Conservation (phyloP, 805 yeast species). For the Citeromyces matritensis region DNA sequence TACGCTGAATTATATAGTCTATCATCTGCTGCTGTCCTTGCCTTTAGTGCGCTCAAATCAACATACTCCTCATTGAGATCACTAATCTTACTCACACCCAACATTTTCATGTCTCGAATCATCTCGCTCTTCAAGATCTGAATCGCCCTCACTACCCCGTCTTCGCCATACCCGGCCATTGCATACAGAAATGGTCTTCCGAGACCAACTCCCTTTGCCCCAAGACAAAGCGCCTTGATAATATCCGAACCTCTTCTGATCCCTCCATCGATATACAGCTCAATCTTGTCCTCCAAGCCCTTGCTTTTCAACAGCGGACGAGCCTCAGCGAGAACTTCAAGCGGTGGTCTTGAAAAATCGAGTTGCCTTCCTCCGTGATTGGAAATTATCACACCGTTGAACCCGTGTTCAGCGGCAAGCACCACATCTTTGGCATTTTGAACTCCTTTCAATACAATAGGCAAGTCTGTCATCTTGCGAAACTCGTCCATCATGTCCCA, state of each 20-base stretch:
- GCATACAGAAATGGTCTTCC: conserved; percentile 73
- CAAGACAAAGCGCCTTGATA: conserved; percentile 62
- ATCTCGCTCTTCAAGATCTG: conserved; percentile 43
- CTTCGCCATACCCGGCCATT: conserved; percentile 64
- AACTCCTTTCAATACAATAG: conserved; percentile 43
- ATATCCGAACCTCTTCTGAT: conserved; percentile 65
- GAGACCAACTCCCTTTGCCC: conserved; percentile 52
- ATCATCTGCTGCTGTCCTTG: conserved; percentile 3
- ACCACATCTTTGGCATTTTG: conserved; percentile 49
- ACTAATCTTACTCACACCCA: conserved; percentile 38
- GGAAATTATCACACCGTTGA: conserved; percentile 48
- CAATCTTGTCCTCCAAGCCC: conserved; percentile 28
- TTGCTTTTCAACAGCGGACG: conserved; percentile 24
- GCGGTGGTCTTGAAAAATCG: conserved; percentile 44
- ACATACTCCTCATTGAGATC: conserved; percentile 23
- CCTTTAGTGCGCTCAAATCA: conserved; percentile 12
- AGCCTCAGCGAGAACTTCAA: conserved; percentile 43
- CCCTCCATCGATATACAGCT: conserved; percentile 66
- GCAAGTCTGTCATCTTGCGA: conserved; percentile 18
- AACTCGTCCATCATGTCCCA: conserved; percentile 18
- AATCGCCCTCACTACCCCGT: conserved; percentile 47
- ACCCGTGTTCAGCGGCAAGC: conserved; percentile 37
- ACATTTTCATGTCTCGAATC: conserved; percentile 41
- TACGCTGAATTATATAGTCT: conserved; percentile 3
- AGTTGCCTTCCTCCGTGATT: conserved; percentile 68